Conservation (phyloP, 306 rosid genomes). For the Prunus persica region Prunus_persica_NCBIv2 NC_034009.1:38759001-38759500, state of each 20-base stretch:
- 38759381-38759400: background rate
- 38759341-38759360: background rate
- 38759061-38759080: slow-evolving; percentile 15
- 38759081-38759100: background rate
- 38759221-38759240: background rate
- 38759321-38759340: background rate
- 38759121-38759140: background rate
- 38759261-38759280: background rate
- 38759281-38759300: background rate
- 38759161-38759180: background rate
- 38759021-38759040: background rate
- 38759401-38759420: background rate
- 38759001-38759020: slow-evolving; percentile 23
- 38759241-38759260: background rate
- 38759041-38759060: background rate
- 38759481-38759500: background rate
- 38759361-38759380: background rate
- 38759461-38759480: background rate
- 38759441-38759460: background rate
- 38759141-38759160: background rate
- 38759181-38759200: background rate
- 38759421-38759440: background rate
- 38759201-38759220: background rate
- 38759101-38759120: background rate
- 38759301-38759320: background rate